phyloP scores from a whole-genome alignment of 2,329 filamentous ascomycete species.

The Aciculosporium take region DNA sequence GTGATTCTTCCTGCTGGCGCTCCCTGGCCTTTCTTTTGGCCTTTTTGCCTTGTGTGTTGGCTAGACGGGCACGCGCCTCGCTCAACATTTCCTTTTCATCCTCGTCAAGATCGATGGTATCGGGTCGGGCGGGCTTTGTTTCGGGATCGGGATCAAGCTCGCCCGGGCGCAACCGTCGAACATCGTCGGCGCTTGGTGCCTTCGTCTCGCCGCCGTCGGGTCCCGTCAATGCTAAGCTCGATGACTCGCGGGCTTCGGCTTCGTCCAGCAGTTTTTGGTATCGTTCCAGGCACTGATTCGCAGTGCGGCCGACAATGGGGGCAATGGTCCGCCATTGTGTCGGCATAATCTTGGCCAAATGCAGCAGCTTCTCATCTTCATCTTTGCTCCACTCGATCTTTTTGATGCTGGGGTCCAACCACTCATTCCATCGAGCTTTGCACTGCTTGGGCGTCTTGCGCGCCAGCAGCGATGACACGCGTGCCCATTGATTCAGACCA shows the following conservation, averaged over 20 bases:
- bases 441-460: conserved; percentile 98
- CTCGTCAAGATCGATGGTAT: conserved; percentile 96
- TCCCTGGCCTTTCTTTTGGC: conserved; percentile 95
- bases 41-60: conserved; percentile 98
- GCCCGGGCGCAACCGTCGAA: conserved; percentile 73
- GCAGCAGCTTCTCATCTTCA: conserved; percentile 93
- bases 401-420: conserved; percentile 93
- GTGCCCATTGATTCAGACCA: conserved; percentile 94
- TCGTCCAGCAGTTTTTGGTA: conserved; percentile 96
- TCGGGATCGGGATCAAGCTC: conserved; percentile 97
- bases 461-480: conserved; percentile 89
- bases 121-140: conserved; percentile 85
- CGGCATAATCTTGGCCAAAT: conserved; percentile 95
- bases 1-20: conserved; percentile 86
- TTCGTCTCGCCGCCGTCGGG: conserved; percentile 75
- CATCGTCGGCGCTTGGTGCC: conserved; percentile 84
- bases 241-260: conserved; percentile 77
- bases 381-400: conserved; percentile 99
- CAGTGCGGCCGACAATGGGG: conserved; percentile 87
- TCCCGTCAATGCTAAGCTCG: conserved; percentile 69
- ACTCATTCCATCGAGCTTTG: conserved; percentile 97
- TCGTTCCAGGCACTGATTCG: conserved; percentile 90
- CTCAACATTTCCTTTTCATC: conserved; percentile 99
- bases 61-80: conserved; percentile 86
- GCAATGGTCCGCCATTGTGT: conserved; percentile 99